Evolutionary conservation across 192 early-diverging fungal genomes (phyloP).

Genomic region (Linnemannia schmuckeri): DNA sequence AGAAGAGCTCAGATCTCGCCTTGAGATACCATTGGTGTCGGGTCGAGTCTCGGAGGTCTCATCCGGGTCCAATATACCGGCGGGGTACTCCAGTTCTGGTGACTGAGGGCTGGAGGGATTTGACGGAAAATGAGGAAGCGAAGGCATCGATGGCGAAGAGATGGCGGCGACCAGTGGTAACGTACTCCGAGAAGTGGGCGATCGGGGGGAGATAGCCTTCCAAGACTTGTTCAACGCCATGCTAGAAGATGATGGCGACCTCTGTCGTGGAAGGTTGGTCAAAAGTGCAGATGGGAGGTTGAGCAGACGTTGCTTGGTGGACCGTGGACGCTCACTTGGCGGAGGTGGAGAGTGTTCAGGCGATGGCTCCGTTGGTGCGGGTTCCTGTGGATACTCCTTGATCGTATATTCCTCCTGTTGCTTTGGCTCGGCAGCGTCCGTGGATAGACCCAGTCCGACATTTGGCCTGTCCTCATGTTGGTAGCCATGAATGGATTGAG

Average conservation of each 20-base stretch:
- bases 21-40: not conserved
- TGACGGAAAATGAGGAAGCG: not conserved
- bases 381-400: constrained; percentile 9
- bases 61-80: not conserved
- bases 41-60: not conserved
- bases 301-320: not conserved
- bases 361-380: not conserved
- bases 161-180: not conserved
- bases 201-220: constrained; percentile 20
- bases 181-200: constrained; percentile 11
- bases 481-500: constrained; percentile 28
- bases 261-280: constrained; percentile 1
- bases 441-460: constrained; percentile 10
- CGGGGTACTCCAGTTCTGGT: not conserved
- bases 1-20: not conserved
- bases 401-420: not conserved
- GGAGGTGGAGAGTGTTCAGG: constrained; percentile 2
- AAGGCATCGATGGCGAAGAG: not conserved
- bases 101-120: not conserved
- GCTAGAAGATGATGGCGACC: constrained; percentile 18
- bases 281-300: not conserved
- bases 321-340: not conserved
- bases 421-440: constrained; percentile 2
- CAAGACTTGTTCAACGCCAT: constrained; percentile 11
- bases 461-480: constrained; percentile 6